phyloP scores from a whole-genome alignment of 2,329 filamentous ascomycete species.

The Aspergillus piperis region DNA sequence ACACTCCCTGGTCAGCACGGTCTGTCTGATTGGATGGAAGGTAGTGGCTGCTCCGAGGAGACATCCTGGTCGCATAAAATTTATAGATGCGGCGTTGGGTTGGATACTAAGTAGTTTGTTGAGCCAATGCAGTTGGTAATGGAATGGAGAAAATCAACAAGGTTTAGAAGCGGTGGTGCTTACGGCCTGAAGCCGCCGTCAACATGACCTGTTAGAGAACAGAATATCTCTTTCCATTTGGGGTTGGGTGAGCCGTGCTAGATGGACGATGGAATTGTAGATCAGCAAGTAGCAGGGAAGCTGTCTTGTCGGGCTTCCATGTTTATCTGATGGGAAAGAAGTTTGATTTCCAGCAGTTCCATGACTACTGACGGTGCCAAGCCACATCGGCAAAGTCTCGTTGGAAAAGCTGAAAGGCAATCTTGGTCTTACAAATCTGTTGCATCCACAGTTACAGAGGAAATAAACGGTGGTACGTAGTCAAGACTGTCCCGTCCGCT shows the following conservation, averaged over 20 bases:
- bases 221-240: not conserved
- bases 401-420: not conserved
- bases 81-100: not conserved
- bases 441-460: constrained; percentile 1
- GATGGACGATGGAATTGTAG: not conserved
- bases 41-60: not conserved
- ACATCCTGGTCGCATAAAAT: not conserved
- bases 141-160: not conserved
- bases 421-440: not conserved
- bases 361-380: constrained; percentile 10
- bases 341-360: not conserved
- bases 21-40: not conserved
- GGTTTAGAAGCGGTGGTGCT: not conserved
- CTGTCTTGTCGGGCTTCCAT: not conserved
- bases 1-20: not conserved
- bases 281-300: not conserved
- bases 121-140: not conserved
- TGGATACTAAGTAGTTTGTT: not conserved
- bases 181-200: not conserved
- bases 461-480: not conserved
- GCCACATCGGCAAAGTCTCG: constrained; percentile 7
- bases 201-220: not conserved
- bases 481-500: not conserved
- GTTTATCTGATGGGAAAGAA: not conserved
- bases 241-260: not conserved